Evolutionary conservation across 1,284 basidiomycete species (phyloP), one percentile per base, ranked within the genome.

Genomic region (Pseudozyma pruni): DNA sequence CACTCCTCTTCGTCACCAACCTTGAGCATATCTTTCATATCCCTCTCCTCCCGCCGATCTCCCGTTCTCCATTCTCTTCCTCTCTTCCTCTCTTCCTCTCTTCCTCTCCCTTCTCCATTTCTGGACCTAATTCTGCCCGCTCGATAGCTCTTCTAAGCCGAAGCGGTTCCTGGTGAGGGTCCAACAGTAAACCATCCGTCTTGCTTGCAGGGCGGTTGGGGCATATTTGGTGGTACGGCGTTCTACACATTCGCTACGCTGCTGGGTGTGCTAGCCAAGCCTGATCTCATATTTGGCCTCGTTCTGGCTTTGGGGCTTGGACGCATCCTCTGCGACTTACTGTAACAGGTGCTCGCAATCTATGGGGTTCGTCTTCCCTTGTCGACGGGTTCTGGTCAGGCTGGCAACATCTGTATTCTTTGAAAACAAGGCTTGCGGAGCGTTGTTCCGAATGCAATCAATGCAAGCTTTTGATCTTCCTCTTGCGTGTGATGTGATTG

Each of bases 101-200:
- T 42, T 25, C n/a, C 42, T 23, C 16, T n/a, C 31, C 41, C 25
- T 31, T 13, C 5, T 25, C 11, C 16, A 10, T 25, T 31, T 43
- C 45, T 61, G 62, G 69, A 72, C 63, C 63, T 59, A 57, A 72
- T 72, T 72, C 62, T 72, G 69, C 63, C 69, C 69, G 69, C 69
- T 29, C 48, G 34, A 57, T 58, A 39, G 53, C 62, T 61, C 57
- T 56, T 50, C 62, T 59, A 62, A 62, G 68, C 54, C 69, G 51
- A 62, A 61, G 69, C 69, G 69, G 69, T 72, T 67, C 69, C 69
- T 72, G 69, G 62, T 71, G 60, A 72, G 62, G 63, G 63, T 72
- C 69, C 69, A 46, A 72, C 25, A 72, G 42, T 54, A 67, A 50
- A 34, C 45, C 62, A 51, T 39, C 33, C 37, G 37, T 42, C n/a